Conservation (phyloP, 2,329 filamentous ascomycete genomes). For the Leptographium radiaticola region DNA sequence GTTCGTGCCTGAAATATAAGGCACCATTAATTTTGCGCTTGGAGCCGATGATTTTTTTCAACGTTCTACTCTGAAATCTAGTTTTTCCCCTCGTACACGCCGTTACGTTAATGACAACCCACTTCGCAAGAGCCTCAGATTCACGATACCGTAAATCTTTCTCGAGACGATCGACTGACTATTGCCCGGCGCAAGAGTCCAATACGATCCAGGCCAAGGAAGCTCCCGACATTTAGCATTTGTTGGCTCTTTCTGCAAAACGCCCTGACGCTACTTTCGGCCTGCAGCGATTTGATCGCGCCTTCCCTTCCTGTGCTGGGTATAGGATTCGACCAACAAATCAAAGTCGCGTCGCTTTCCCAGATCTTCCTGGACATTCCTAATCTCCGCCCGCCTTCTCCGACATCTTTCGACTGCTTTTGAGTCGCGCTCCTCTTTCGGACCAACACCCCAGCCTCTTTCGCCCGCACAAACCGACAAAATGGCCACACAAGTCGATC, state of each 20-base stretch:
- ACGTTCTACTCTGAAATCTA: not conserved
- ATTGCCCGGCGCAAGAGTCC: constrained; percentile 5
- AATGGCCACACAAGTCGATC: constrained; percentile 47
- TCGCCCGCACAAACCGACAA: not conserved
- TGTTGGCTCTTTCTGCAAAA: not conserved
- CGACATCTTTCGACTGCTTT: not conserved
- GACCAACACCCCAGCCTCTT: not conserved
- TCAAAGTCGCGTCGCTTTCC: not conserved
- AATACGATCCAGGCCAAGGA: not conserved
- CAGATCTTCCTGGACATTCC: not conserved
- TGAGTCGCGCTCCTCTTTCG: not conserved
- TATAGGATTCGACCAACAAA: constrained; percentile 2
- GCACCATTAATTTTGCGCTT: not conserved
- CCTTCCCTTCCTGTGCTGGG: constrained; percentile 7
- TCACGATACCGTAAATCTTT: not conserved
- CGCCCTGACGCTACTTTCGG: not conserved
- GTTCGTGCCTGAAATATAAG: not conserved
- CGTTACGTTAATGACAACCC: not conserved
- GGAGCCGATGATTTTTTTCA: not conserved
- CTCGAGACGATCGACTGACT: not conserved
- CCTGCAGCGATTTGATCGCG: not conserved
- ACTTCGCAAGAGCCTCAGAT: not conserved
- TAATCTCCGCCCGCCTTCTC: not conserved
- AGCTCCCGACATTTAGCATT: not conserved
- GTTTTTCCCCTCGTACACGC: not conserved